phyloP scores from a whole-genome alignment of 345 rosid genomes.

The Rhodomyrtus tomentosa region DNA sequence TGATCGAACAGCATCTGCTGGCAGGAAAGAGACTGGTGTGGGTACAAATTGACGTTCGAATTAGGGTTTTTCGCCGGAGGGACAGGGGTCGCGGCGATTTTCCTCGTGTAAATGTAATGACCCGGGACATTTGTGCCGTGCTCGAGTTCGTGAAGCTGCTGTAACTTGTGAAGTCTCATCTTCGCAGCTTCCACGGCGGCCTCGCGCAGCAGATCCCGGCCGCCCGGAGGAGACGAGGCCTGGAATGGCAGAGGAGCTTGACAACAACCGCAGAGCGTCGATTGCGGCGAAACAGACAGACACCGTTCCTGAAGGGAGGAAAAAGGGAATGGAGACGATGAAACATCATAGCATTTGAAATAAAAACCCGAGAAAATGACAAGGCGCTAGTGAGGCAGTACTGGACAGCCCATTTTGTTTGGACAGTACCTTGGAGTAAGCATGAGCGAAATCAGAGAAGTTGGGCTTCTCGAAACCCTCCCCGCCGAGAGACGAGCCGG shows the following conservation, averaged over 20 bases:
- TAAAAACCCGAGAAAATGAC: not conserved
- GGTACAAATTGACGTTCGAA: slow-evolving; percentile 6
- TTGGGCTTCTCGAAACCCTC: not conserved
- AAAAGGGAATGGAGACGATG: not conserved
- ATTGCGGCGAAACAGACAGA: slow-evolving; percentile 7
- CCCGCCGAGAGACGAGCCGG: not conserved
- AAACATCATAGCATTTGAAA: not conserved
- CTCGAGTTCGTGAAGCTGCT: not conserved
- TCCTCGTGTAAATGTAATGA: slow-evolving; percentile 12
- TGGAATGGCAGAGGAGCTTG: not conserved
- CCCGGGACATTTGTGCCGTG: slow-evolving; percentile 6
- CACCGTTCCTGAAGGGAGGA: not conserved
- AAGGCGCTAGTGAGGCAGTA: not conserved
- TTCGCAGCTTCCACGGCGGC: slow-evolving; percentile 1
- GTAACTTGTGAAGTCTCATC: not conserved
- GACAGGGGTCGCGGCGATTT: slow-evolving; percentile 15
- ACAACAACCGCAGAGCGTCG: slow-evolving; percentile 1
- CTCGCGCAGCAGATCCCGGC: slow-evolving; percentile 3
- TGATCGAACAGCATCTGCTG: slow-evolving; percentile 47
- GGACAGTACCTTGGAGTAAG: not conserved
- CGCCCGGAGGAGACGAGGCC: not conserved
- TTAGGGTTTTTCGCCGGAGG: slow-evolving; percentile 10
- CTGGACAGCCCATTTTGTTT: too few species aligned
- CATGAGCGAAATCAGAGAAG: not conserved
- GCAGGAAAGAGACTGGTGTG: slow-evolving; percentile 27